phyloP scores from a whole-genome alignment of 2,329 filamentous ascomycete genomes.

The Fusarium sp. region DNA sequence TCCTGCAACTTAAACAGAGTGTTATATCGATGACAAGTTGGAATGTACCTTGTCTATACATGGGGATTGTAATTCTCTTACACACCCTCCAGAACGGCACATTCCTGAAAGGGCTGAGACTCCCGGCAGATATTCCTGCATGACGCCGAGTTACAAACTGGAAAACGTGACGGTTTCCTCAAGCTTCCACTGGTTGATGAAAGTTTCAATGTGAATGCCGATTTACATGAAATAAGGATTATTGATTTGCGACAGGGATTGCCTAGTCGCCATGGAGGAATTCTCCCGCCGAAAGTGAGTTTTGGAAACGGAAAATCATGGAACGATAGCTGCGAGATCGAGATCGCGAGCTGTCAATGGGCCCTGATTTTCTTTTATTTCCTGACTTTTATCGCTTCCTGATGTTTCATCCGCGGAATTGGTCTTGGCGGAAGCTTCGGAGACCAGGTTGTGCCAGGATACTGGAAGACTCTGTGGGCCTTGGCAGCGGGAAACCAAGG shows the following conservation, averaged over 20 bases:
- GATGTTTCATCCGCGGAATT: constrained; percentile 8
- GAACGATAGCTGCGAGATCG: constrained; percentile 32
- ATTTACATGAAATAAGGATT: constrained; percentile 14
- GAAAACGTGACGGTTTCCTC: constrained; percentile 25
- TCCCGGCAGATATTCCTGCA: constrained; percentile 16
- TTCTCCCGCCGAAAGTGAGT: constrained; percentile 14
- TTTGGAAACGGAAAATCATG: constrained; percentile 9
- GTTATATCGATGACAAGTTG: constrained; percentile 30
- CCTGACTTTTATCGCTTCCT: neutral
- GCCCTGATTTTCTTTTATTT: neutral
- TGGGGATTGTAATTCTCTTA: constrained; percentile 20
- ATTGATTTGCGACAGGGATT: constrained; percentile 24
- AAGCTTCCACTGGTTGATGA: constrained; percentile 1
- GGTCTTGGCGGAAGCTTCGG: constrained; percentile 39
- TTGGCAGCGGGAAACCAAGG: constrained; percentile 29
- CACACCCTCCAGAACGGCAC: constrained; percentile 37
- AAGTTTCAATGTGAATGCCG: neutral
- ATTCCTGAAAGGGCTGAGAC: constrained; percentile 25
- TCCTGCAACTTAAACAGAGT: constrained; percentile 20
- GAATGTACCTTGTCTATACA: constrained; percentile 28
- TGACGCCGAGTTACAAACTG: constrained; percentile 25
- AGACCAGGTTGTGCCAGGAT: constrained; percentile 26
- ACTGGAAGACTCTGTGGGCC: constrained; percentile 35
- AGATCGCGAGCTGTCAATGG: constrained; percentile 23
- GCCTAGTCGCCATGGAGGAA: constrained; percentile 1